A percentile compares a stretch with the other conserved stretches of the same genome.
Conservation (phyloP, 495 filamentous ascomycete species). For the Aspergillus heteromorphus region DNA sequence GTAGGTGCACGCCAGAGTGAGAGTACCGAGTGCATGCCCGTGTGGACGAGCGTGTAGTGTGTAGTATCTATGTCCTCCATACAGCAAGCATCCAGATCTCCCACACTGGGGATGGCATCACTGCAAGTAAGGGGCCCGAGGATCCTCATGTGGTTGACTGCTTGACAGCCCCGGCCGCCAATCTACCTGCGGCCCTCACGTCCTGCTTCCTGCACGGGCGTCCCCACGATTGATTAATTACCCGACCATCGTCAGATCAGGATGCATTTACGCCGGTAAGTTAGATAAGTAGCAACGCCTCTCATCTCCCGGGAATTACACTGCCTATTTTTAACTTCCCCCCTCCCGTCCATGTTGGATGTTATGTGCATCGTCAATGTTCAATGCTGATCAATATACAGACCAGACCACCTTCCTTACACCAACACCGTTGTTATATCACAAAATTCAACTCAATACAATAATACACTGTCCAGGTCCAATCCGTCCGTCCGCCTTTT, state of each 20-base stretch:
- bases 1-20: too few relatives aligned
- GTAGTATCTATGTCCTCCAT: too few relatives aligned
- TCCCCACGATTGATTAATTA: neutral
- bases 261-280: too few relatives aligned
- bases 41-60: too few relatives aligned
- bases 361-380: too few relatives aligned
- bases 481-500: neutral
- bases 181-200: neutral
- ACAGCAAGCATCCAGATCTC: neutral
- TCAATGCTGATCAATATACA: neutral
- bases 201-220: neutral
- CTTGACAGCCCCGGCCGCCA: neutral
- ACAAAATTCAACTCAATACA: too few relatives aligned
- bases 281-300: neutral
- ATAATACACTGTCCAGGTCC: too few relatives aligned
- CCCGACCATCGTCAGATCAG: neutral
- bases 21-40: too few relatives aligned
- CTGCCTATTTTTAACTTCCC: neutral
- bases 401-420: neutral
- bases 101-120: neutral
- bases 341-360: neutral
- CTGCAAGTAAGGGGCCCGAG: neutral
- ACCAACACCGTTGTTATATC: neutral
- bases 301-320: neutral
- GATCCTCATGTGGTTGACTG: conserved; percentile 5